Base-by-base conservation (phyloP, 306 rosid genomes). In the Malus asiatica region DNA sequence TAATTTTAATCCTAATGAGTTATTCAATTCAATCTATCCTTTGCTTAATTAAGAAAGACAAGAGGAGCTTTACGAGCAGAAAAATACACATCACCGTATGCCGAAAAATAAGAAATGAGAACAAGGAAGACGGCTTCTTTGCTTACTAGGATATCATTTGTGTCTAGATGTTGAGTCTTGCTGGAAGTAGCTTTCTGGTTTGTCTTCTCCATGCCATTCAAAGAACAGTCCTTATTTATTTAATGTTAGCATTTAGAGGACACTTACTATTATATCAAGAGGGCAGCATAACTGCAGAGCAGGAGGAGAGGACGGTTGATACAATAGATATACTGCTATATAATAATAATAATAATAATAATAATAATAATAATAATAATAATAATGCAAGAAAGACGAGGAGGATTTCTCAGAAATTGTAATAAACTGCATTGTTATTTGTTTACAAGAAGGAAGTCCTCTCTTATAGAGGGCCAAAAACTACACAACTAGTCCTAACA, bases 131-230 rank as follows among this genome's bases (percentile, higher is more conserved):
- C 32, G 18, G n/a, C 40, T 46, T 73, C 20, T 7, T 20, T 19
- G 10, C 77, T 19, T 81, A 83, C 88, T 77, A 30, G 73, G 29
- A 71, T 46, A 44, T 29, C 76, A 73, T 57, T 77, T 57, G 76
- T 48, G 48, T 79, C 83, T 45, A 70, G 82, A 70, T 76, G 78
- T 65, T 76, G 82, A 59, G 42, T 76, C 59, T 53, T 14, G 80
- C 66, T 59, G 45, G 71, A 80, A 80, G 77, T 55, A 64, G 55
- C 73, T 2, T 23, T 73, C 5, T 75, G 82, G 59, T 82, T 76
- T 76, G 70, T 65, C 75, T 76, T 66, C 65, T 78, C 89, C 87
- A 85, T 88, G 40, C 22, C 18, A n/a, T 12, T 61, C 7, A 25
- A 61, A 61, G 66, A 60, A 23, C 19, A 25, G 19, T 61, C 66